Evolutionary conservation across 2,329 filamentous ascomycete species (phyloP), one percentile per base, ranked within the genome.

Genomic region (Cytospora chrysosperma): DNA sequence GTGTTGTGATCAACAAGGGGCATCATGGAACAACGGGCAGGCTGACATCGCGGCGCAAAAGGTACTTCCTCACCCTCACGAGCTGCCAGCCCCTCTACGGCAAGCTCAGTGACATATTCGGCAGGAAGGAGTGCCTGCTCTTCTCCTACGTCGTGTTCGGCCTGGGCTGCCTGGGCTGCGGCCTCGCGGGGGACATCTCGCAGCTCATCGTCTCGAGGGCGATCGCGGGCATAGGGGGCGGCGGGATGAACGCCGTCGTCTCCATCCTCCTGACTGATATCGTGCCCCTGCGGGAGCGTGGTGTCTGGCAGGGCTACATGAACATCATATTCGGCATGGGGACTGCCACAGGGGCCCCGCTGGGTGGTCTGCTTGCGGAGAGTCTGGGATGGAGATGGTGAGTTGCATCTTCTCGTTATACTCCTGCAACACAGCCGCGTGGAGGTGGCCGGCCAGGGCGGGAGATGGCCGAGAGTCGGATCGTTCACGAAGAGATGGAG

Each of bases 371-470:
- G 8, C 74, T 93, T n/a, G 85, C 89, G 0, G 90, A 93, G 73
- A 85, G 81, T 5, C 82, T 93, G 58, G 89, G 90, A 37, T 93
- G 90, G 90, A 79, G 90, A 68, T 92, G 89, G 87, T 86, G 76
- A 72, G 78, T 71, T 40, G 56, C 60, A 62, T 61, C 58, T 65
- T 49, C 61, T 51, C 19, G 40, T 49, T 62, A 30, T 56, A 40
- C 26, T 34, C 6, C 19, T 24, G 21, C 15, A 17, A 4, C 9
- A 24, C 13, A 26, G 26, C 4, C 34, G 26, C 21, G n/a, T 37
- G 27, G 21, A 40, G n/a, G n/a, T 51, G 6, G 21, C 24, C 53
- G 19, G 15, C 15, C 37, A n/a, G n/a, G n/a, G 17, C n/a, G 17
- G 9, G 12, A 13, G 37, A n/a, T n/a, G 37, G 7, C n/a, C 37